Base-by-base conservation (phyloP, 306 rosid species). In the Bauhinia variegata region DNA sequence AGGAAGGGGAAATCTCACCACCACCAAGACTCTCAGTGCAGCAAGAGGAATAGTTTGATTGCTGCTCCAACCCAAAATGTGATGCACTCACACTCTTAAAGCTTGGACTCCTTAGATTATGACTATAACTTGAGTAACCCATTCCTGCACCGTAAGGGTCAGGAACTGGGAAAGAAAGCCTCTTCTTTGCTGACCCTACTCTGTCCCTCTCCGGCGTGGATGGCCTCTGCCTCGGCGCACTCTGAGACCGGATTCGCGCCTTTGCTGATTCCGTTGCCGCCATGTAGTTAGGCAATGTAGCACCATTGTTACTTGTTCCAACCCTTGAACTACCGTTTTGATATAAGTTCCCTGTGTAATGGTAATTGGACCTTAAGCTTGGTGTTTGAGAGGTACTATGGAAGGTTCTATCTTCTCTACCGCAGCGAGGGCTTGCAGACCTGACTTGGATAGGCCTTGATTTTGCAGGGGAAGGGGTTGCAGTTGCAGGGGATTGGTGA, bases 221-320 rank as follows among this genome's bases (percentile, higher is more conserved):
- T 0, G 97, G 95, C 79, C 99, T 83, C 77, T 95, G 99, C 78
- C 97, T 79, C 0, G 99, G 99, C 0, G 99, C 97, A 11, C 99
- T 95, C 44, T 88, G 99, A 1, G 99, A 95, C 5, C 99, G 86
- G 5, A 85, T 79, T 3, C 99, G 77, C 8, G 97, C 96, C 82
- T 90, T 90, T 1, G 99, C 96, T 6, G 97, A 95, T 86, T 90
- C 99, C 0, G 99, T 95, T 7, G 97, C 97, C 0, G 97, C 95
- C 99, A 95, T 95, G 84, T 95, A 95, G 72, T 95, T 88, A 67
- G 99, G 99, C 83, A 95, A 55, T 63, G 88, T 36, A 54, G 80
- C 58, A 23, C 70, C 70, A 11, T 68, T 13, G 31, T 63, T 75
- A 34, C 83, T 85, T 28, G 83, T 71, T 56, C 88, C 84, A 7